These are phyloP conservation scores for Solanum chaucha DNA, from an alignment of 257 asterid species.

Conservation along the genomic window DNA sequence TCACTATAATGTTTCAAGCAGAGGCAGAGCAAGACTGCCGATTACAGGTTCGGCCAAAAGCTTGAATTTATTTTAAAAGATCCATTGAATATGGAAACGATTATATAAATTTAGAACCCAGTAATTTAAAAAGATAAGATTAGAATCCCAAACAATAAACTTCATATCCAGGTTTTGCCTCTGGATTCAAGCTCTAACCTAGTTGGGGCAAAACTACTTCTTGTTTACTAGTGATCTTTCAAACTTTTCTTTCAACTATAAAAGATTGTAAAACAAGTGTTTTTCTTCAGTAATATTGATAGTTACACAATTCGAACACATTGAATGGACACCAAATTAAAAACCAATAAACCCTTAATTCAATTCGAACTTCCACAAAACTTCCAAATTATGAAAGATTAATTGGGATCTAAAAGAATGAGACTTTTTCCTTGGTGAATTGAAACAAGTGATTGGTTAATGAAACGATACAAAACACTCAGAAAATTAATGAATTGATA, in stretches of 20 bases:
- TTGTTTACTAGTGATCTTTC: neutral
- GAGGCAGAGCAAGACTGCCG: too few relatives aligned
- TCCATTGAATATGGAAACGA: too few relatives aligned
- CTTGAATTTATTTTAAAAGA: too few relatives aligned
- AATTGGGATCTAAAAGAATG: neutral
- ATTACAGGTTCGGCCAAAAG: too few relatives aligned
- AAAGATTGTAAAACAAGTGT: too few relatives aligned
- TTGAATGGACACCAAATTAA: neutral
- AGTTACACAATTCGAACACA: neutral
- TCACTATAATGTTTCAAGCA: too few relatives aligned
- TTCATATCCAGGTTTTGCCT: neutral
- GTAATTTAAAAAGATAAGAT: too few relatives aligned
- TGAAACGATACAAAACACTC: too few relatives aligned
- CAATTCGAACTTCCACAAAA: neutral
- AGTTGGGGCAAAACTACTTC: neutral
- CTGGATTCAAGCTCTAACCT: neutral
- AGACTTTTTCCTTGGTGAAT: neutral
- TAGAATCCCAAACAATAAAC: too few relatives aligned
- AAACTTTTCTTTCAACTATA: neutral
- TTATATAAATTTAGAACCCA: too few relatives aligned
- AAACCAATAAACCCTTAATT: neutral
- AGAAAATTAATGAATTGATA: too few relatives aligned
- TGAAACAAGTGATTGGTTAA: neutral
- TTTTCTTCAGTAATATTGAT: neutral
- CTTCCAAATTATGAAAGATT: neutral